These are phyloP conservation scores for Aegilops umbellulata DNA, from an alignment of 176 grass and related monocot genomes.

Conservation along the genomic window DNA sequence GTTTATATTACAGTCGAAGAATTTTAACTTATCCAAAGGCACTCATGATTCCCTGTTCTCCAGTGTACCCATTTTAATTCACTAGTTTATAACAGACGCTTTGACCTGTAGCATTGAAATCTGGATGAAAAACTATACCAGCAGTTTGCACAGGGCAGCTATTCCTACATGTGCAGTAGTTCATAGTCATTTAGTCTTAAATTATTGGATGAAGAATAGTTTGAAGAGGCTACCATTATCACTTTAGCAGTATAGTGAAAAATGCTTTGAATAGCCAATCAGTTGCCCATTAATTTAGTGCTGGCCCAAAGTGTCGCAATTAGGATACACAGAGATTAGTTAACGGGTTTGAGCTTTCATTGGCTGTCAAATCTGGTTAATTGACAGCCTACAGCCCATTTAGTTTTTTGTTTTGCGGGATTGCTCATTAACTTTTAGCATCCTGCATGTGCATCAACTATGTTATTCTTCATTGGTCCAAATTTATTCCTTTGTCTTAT, in stretches of 20 bases:
- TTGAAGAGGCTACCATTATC: neutral
- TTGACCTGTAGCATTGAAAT: neutral
- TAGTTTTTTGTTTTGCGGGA: neutral
- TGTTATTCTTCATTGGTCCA: neutral
- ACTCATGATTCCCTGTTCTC: neutral
- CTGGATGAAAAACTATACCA: neutral
- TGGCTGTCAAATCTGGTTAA: neutral
- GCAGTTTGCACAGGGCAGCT: conserved; percentile 1
- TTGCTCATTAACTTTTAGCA: neutral
- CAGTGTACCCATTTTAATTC: neutral
- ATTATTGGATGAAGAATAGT: neutral
- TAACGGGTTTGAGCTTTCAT: neutral
- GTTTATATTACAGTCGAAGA: conserved; percentile 6
- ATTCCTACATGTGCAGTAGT: neutral
- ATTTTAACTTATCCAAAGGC: neutral
- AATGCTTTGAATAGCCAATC: neutral
- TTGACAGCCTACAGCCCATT: neutral
- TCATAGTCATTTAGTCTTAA: conserved; percentile 10
- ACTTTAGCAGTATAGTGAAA: neutral
- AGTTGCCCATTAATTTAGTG: neutral
- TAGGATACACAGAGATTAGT: neutral
- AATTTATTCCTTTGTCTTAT: neutral
- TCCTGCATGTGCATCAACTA: neutral
- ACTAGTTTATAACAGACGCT: neutral
- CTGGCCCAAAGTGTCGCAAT: neutral